phyloP scores from a whole-genome alignment of 1,139 yeast genomes.

The Lizanozyma gosingica region DNA sequence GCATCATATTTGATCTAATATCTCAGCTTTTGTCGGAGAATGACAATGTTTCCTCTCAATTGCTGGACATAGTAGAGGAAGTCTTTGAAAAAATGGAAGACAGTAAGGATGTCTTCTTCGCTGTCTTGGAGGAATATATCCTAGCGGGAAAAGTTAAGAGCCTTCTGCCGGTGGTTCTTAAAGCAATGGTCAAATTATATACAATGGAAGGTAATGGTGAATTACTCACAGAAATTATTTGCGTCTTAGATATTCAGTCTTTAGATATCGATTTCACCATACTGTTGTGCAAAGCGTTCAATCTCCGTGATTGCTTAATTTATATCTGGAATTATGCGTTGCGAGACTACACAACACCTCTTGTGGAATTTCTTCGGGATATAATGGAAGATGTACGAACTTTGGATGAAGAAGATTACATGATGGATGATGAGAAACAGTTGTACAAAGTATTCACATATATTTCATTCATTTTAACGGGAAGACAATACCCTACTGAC shows the following conservation, averaged over 20 bases:
- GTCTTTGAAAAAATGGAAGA: constrained; percentile 17
- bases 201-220: constrained; percentile 32
- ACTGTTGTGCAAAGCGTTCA: constrained; percentile 44
- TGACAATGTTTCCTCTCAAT: constrained; percentile 14
- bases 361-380: constrained; percentile 44
- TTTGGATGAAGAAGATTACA: constrained; percentile 6
- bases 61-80: constrained; percentile 51
- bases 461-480: constrained; percentile 61
- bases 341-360: constrained; percentile 59
- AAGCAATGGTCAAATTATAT: constrained; percentile 46
- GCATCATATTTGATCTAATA: constrained; percentile 3
- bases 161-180: constrained; percentile 57
- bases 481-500: constrained; percentile 73
- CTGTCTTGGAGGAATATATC: constrained; percentile 43
- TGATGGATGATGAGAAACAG: constrained; percentile 11
- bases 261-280: constrained; percentile 70
- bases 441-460: constrained; percentile 44
- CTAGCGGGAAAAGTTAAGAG: constrained; percentile 32
- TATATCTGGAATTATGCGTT: constrained; percentile 64
- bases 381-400: constrained; percentile 12
- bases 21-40: constrained; percentile 2
- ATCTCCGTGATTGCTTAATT: constrained; percentile 49
- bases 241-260: constrained; percentile 53
- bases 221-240: constrained; percentile 53
- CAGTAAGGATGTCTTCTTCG: constrained; percentile 34